Base-by-base conservation (phyloP, 2,329 filamentous ascomycete species). In the Fusarium algeriense region DNA sequence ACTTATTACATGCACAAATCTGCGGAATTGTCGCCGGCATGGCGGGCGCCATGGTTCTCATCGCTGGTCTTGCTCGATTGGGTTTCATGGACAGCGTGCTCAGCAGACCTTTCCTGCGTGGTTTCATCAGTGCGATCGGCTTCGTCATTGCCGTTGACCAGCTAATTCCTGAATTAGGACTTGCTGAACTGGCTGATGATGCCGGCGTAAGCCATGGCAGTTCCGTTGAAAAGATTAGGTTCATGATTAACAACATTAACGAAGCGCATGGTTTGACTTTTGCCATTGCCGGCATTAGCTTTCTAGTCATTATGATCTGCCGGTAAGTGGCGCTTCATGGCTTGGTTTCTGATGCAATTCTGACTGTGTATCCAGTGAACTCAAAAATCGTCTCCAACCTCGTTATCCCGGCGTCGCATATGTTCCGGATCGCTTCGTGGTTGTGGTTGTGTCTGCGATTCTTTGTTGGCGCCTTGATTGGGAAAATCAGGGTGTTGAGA, bases 121-220 rank as follows among this genome's bases (percentile, higher is more conserved):
- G 96, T 2, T 99, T 99, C 83, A 98, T 99, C 81, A 97, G 93
- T 62, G 96, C 96, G 54, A 97, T 99, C 78, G 96, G 96, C 52
- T 93, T 98, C 60, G 95, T 98, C 71, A 98, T 99, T 78, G 90
- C 97, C 41, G 93, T 98, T 38, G 96, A 98, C 80, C 96, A 99
- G 81, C 84, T 97, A 46, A 93, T 98, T 57, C 95, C 95, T 0
- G 94, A 98, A 80, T 87, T 97, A 75, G 96, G 96, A 1, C 86
- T 99, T 26, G 87, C 86, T 40, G 83, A 86, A 2, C 81, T 90
- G 20, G 93, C 94, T 0, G 89, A 89, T 56, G 82, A 91, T 19
- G 78, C 80, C 5, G 86, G 88, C n/a, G 88, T 94, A 5, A 88
- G 89, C 45, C 95, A 98, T 77, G 94, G 93, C 19, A 98, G 93